Evolutionary conservation across 176 grass and related monocot species (phyloP).

Genomic region (Oryza australiensis): DNA sequence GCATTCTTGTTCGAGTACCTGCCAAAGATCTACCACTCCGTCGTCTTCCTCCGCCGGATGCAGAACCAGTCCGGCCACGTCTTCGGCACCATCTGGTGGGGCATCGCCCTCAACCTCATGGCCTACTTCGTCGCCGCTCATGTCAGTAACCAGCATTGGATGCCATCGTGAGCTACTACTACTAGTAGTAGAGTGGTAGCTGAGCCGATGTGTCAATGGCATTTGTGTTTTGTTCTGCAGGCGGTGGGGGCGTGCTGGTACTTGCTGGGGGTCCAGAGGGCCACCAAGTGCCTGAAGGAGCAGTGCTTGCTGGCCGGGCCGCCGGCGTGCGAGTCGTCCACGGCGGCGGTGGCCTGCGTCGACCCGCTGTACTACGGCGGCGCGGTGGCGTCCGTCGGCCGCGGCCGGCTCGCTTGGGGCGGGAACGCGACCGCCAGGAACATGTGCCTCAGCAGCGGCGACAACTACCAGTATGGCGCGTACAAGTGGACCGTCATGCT

Average conservation of each 20-base stretch:
- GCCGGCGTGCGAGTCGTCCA: conserved; percentile 36
- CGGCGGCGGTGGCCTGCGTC: conserved; percentile 52
- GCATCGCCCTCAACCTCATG: conserved; percentile 86
- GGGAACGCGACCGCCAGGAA: conserved; percentile 42
- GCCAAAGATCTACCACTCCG: conserved; percentile 84
- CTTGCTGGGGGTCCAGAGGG: conserved; percentile 81
- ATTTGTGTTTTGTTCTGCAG: conserved; percentile 20
- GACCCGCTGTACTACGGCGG: conserved; percentile 63
- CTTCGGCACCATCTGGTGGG: conserved; percentile 95
- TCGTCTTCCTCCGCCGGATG: conserved; percentile 70
- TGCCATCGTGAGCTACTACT: not conserved
- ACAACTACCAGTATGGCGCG: conserved; percentile 71
- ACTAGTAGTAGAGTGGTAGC: too few species aligned
- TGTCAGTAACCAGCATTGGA: conserved; percentile 43
- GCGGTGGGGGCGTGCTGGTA: conserved; percentile 93
- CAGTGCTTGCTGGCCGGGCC: conserved; percentile 37
- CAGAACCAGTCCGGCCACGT: conserved; percentile 61
- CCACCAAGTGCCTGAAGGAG: conserved; percentile 66
- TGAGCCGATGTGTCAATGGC: not conserved
- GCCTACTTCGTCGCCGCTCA: conserved; percentile 91
- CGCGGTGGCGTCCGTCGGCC: not conserved
- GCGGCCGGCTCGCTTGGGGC: conserved; percentile 56
- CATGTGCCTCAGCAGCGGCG: conserved; percentile 50
- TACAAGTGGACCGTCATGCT: conserved; percentile 90
- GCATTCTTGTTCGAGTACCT: conserved; percentile 80